Conservation (phyloP, 176 grass and related monocot species). For the Raddia distichophylla region DNA sequence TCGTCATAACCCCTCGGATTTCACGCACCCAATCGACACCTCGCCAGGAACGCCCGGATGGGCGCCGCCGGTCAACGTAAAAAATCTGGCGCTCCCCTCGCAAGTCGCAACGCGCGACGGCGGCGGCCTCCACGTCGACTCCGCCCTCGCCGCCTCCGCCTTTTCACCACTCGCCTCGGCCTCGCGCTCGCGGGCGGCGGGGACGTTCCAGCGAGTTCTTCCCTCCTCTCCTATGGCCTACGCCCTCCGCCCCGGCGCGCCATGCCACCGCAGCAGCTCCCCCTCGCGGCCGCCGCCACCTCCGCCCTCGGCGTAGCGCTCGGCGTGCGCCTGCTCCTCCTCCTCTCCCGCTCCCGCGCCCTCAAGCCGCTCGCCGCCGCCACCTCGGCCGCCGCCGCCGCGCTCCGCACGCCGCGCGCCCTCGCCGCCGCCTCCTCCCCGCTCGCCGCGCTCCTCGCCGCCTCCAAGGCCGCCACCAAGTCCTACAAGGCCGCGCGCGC, state of each 20-base stretch:
- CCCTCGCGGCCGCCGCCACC: constrained; percentile 37
- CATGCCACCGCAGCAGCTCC: constrained; percentile 26
- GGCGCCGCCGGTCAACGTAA: neutral
- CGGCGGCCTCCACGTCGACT: constrained; percentile 41
- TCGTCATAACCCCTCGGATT: neutral
- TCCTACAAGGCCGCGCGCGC: constrained; percentile 71
- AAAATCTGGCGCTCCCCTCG: neutral
- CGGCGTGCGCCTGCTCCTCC: constrained; percentile 44
- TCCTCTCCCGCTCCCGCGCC: constrained; percentile 54
- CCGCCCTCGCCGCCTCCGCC: neutral
- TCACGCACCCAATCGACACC: neutral
- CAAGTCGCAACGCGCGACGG: neutral
- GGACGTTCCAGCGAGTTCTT: neutral
- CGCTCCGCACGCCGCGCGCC: constrained; percentile 57
- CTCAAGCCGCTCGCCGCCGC: constrained; percentile 67
- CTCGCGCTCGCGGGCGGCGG: neutral
- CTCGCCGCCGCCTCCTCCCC: constrained; percentile 55
- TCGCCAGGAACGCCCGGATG: neutral
- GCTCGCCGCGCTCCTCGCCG: constrained; percentile 59
- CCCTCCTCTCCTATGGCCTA: constrained; percentile 51
- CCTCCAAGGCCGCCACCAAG: constrained; percentile 77
- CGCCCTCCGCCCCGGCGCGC: constrained; percentile 30
- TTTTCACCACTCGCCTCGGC: neutral
- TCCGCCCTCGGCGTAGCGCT: constrained; percentile 61
- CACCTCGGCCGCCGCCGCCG: constrained; percentile 62